phyloP scores from a whole-genome alignment of 78 protist genomes.

The Dictyostelium citrinum region DNA sequence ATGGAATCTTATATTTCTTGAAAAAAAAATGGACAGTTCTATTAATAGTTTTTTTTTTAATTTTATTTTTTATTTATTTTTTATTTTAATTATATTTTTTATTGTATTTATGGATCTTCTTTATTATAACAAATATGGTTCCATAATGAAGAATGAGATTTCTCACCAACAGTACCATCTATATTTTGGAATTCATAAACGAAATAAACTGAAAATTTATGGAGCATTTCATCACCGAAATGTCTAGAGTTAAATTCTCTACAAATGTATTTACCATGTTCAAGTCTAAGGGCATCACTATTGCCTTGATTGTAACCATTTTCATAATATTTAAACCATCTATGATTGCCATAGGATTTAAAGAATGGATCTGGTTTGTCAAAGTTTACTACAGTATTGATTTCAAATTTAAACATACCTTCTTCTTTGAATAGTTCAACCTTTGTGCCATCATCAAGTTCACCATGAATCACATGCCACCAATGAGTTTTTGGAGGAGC shows the following conservation, averaged over 20 bases:
- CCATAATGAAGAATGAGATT: conserved; percentile 23
- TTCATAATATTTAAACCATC: conserved; percentile 82
- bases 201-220: conserved; percentile 39
- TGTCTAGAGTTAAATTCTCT: conserved; percentile 40
- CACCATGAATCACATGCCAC: conserved; percentile 72
- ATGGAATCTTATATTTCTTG: too few relatives aligned
- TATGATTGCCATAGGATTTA: conserved; percentile 58
- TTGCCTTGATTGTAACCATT: conserved; percentile 43
- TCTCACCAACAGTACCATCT: conserved; percentile 43
- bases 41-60: neutral
- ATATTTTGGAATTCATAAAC: conserved; percentile 37
- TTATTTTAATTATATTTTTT: neutral
- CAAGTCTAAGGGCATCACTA: conserved; percentile 31
- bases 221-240: conserved; percentile 11
- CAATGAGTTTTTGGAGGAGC: conserved; percentile 68
- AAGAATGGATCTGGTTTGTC: conserved; percentile 72
- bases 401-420: conserved; percentile 27
- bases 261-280: conserved; percentile 60
- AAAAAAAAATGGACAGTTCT: too few relatives aligned
- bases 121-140: conserved; percentile 29
- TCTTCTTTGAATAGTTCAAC: conserved; percentile 64
- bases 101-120: neutral
- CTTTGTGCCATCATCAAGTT: conserved; percentile 50
- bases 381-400: conserved; percentile 25
- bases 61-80: neutral